phyloP scores from a whole-genome alignment of 208 protist genomes.

The Wallacemonas collosoma region DNA sequence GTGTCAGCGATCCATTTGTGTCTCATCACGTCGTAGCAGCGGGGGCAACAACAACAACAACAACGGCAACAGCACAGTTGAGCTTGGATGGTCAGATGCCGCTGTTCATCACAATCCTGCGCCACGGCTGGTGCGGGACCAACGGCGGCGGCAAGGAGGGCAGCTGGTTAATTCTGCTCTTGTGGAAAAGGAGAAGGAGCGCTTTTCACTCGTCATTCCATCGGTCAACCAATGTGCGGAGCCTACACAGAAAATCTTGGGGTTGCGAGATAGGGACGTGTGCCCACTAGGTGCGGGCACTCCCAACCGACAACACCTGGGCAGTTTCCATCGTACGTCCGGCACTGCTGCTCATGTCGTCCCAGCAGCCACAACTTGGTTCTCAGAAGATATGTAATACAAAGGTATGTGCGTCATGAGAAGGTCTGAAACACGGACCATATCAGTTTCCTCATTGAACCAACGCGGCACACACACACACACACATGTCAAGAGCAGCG shows the following conservation, averaged over 20 bases:
- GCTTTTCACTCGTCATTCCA: conserved; percentile 49
- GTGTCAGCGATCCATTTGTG: conserved; percentile 18
- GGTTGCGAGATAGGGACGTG: conserved; percentile 33
- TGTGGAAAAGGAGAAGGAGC: conserved; percentile 39
- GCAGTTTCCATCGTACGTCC: no score
- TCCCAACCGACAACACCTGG: conserved; percentile 32
- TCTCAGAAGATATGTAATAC: conserved; percentile 67
- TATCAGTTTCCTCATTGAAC: conserved; percentile 67
- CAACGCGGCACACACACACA: background rate
- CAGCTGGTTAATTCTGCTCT: conserved; percentile 57
- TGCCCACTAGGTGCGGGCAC: conserved; percentile 6
- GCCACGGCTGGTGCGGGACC: background rate
- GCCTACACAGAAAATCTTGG: conserved; percentile 13
- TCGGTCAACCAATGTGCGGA: background rate
- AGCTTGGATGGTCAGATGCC: background rate
- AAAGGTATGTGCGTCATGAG: conserved; percentile 54
- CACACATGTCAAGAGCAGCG: no score
- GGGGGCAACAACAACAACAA: conserved; percentile 1
- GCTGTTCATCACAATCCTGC: conserved; percentile 7
- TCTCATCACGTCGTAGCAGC: conserved; percentile 5
- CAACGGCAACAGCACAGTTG: conserved; percentile 15
- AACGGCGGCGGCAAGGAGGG: conserved; percentile 7
- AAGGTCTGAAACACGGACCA: conserved; percentile 81
- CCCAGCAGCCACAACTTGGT: background rate
- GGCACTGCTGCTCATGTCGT: no score